Base-by-base conservation (phyloP, 2,329 filamentous ascomycete species). In the Apiospora malaysiana region DNA sequence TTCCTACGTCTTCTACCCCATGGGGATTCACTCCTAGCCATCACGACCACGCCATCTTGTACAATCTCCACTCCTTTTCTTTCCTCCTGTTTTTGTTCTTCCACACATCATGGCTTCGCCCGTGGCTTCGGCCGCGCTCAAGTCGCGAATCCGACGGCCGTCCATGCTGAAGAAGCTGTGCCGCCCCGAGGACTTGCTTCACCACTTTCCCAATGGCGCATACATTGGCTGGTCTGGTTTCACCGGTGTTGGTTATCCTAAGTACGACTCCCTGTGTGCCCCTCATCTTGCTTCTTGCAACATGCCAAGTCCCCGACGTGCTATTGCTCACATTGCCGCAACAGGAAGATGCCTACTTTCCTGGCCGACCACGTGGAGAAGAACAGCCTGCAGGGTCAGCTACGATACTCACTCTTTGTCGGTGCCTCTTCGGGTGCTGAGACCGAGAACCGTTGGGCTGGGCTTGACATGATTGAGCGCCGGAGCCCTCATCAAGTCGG, bases 161-260 rank as follows among this genome's bases (percentile, higher is more conserved):
- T 92, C 92, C 56, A 91, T 95, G 82, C 87, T 97, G 70, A 91
- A 90, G 77, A 97, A 95, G 87, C 85, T 97, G 71, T 90, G 91
- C 76, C 90, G 90, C 77, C 90, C 94, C 47, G 90, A 96, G 81
- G 94, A 97, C 80, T 82, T 97, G 74, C 87, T 97, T 72, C 87
- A 92, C 74, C 87, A 93, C 76, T 97, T 97, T 78, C 94, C 94
- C 74, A 89, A 96, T 85, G 91, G 91, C 79, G 83, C 93, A n/a
- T 96, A 96, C 82, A 89, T 97, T 77, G 94, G 94, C 78, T 97
- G 94, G 94, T 94, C 91, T 74, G 94, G 94, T 46, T 97, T 97
- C 83, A 97, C 94, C 16, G 94, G 94, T 77, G 94, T 97, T 69
- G 93, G 93, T 72, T 96, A 96, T 83, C 93, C 93, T 74, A 96